Evolutionary conservation across 768 basidiomycete genomes (phyloP).

Genomic region (Termitomyces sp.): DNA sequence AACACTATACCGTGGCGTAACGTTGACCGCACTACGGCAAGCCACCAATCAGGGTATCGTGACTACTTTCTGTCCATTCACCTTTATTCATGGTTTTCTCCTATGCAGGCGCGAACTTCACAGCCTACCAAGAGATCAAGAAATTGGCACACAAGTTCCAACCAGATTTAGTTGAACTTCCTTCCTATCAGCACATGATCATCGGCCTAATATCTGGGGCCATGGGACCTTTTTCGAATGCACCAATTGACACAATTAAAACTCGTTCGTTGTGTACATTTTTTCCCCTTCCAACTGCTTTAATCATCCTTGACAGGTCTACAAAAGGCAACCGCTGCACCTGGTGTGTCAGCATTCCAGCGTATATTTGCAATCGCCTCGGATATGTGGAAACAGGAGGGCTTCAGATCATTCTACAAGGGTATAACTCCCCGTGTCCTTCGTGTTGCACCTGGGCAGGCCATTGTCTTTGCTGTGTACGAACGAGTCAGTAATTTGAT

Average conservation of each 20-base stretch:
- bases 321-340: constrained; percentile 72
- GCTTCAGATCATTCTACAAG: constrained; percentile 90
- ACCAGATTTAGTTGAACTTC: constrained; percentile 73
- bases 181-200: constrained; percentile 92
- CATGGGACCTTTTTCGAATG: constrained; percentile 98
- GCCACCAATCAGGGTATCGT: constrained; percentile 90
- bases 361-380: constrained; percentile 74
- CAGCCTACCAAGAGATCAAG: constrained; percentile 96
- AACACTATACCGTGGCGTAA: constrained; percentile 89
- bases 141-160: constrained; percentile 72
- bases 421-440: constrained; percentile 96
- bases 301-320: constrained; percentile 50
- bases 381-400: constrained; percentile 95
- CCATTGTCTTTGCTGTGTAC: constrained; percentile 96
- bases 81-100: not conserved
- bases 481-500: constrained; percentile 77
- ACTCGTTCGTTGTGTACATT: constrained; percentile 56
- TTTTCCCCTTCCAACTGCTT: not conserved
- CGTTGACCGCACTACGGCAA: constrained; percentile 89
- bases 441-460: constrained; percentile 94
- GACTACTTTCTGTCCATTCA: not conserved
- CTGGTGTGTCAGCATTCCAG: constrained; percentile 72
- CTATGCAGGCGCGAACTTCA: constrained; percentile 85
- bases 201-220: constrained; percentile 96
- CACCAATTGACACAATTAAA: constrained; percentile 92